phyloP scores from a whole-genome alignment of 2,329 filamentous ascomycete species.

The Microdochium nivale region DNA sequence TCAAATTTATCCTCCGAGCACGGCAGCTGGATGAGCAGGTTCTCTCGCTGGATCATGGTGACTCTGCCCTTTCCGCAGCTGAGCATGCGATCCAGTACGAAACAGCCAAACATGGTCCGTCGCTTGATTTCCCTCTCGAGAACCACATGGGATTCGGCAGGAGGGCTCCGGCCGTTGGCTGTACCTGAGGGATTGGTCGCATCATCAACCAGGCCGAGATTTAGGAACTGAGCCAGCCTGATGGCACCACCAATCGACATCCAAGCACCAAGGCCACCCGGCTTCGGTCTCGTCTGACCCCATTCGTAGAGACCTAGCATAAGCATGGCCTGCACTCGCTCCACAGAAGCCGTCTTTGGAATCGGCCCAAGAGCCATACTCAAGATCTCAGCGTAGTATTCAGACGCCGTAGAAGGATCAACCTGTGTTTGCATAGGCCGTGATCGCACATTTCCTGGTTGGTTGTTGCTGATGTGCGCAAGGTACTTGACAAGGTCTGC shows the following conservation, averaged over 20 bases:
- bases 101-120: constrained; percentile 67
- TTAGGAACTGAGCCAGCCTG: constrained; percentile 53
- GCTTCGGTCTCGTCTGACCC: constrained; percentile 46
- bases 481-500: constrained; percentile 48
- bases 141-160: constrained; percentile 23
- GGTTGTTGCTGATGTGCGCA: constrained; percentile 27
- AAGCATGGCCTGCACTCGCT: constrained; percentile 57
- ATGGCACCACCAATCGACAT: constrained; percentile 57
- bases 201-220: constrained; percentile 48
- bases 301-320: constrained; percentile 68
- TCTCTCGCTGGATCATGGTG: constrained; percentile 48
- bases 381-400: constrained; percentile 56
- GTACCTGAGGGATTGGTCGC: constrained; percentile 12
- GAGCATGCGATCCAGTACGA: constrained; percentile 62
- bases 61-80: constrained; percentile 55
- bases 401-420: constrained; percentile 49
- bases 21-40: constrained; percentile 57
- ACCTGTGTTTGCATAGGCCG: constrained; percentile 23
- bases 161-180: constrained; percentile 6
- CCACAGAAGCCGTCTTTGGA: constrained; percentile 45
- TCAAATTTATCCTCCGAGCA: constrained; percentile 59
- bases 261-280: constrained; percentile 52
- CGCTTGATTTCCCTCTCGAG: constrained; percentile 56
- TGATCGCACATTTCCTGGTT: constrained; percentile 22
- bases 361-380: constrained; percentile 39